Percentiles rank a stretch among this genome's conserved stretches.
Conservation (phyloP, 1,139 yeast species). For the Sugiyamaella castrensis region DNA sequence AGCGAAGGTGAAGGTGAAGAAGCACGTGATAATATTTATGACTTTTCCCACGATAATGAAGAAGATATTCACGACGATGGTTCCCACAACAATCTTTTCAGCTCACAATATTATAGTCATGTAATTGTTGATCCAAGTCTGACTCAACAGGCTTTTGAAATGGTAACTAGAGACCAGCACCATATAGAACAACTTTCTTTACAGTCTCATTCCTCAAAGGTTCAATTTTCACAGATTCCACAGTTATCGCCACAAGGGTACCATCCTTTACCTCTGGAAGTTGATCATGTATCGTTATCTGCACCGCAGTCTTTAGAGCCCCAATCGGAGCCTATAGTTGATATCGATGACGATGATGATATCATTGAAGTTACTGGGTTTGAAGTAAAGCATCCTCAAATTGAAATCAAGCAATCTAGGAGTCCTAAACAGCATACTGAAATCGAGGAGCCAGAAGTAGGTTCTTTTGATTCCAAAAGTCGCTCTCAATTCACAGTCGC, state of each 20-base stretch:
- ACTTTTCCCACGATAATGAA: slow-evolving; percentile 29
- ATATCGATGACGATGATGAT: slow-evolving; percentile 6
- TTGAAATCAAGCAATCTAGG: not conserved
- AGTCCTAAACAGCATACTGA: too few species aligned
- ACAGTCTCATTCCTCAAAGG: not conserved
- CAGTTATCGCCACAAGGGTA: too few species aligned
- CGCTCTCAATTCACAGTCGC: too few species aligned
- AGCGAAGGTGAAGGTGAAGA: slow-evolving; percentile 3
- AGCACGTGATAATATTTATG: slow-evolving; percentile 6
- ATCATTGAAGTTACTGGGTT: not conserved
- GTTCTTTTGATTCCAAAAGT: too few species aligned
- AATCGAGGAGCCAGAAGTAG: too few species aligned
- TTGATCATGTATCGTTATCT: too few species aligned
- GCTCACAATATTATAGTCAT: slow-evolving; percentile 1
- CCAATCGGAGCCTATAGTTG: not conserved
- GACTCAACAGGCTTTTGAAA: slow-evolving; percentile 38
- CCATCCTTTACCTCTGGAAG: too few species aligned
- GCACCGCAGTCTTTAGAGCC: not conserved
- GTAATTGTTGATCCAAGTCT: slow-evolving; percentile 1
- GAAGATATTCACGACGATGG: slow-evolving; percentile 18
- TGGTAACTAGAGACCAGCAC: not conserved
- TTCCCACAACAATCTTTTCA: slow-evolving; percentile 3
- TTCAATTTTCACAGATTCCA: too few species aligned
- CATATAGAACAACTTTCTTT: not conserved
- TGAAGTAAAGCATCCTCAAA: not conserved